Conservation (phyloP, 2,329 filamentous ascomycete genomes). For the Arachnomyces sp. region DNA sequence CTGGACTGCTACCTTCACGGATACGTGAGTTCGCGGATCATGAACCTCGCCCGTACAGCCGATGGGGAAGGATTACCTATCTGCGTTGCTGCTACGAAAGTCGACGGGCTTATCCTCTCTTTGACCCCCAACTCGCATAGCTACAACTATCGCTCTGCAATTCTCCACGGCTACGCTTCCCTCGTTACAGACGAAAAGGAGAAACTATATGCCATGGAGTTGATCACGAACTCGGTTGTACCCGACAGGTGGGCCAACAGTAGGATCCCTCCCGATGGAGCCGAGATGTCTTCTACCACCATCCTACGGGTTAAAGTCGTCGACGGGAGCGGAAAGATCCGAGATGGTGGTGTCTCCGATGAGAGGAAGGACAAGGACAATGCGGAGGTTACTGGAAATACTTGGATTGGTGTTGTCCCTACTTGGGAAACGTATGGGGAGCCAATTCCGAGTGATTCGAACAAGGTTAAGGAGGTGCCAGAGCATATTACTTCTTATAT, state of each 20-base stretch:
- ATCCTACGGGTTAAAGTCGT: conserved; percentile 62
- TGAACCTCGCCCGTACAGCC: conserved; percentile 51
- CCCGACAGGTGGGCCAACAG: conserved; percentile 60
- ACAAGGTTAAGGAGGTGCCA: conserved; percentile 52
- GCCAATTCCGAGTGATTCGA: conserved; percentile 53
- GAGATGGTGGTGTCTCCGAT: conserved; percentile 56
- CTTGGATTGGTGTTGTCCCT: conserved; percentile 57
- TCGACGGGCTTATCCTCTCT: conserved; percentile 72
- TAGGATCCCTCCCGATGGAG: conserved; percentile 60
- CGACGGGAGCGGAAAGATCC: conserved; percentile 67
- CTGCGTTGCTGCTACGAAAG: conserved; percentile 61
- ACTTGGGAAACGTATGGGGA: conserved; percentile 56
- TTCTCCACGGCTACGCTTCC: conserved; percentile 65
- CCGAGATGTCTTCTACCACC: conserved; percentile 67
- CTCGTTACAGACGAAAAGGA: conserved; percentile 60
- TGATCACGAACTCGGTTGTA: conserved; percentile 68
- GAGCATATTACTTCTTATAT: conserved; percentile 52
- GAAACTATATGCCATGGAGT: conserved; percentile 67
- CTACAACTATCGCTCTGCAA: conserved; percentile 77
- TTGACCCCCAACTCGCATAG: conserved; percentile 73
- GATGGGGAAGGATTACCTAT: conserved; percentile 55
- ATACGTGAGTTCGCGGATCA: conserved; percentile 70
- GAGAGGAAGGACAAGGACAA: conserved; percentile 47
- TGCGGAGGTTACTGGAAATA: conserved; percentile 38
- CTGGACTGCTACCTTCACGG: conserved; percentile 76